Evolutionary conservation across 2,329 filamentous ascomycete species (phyloP), one percentile per base, ranked within the genome.

Genomic region (Acephala macrosclerotiorum): DNA sequence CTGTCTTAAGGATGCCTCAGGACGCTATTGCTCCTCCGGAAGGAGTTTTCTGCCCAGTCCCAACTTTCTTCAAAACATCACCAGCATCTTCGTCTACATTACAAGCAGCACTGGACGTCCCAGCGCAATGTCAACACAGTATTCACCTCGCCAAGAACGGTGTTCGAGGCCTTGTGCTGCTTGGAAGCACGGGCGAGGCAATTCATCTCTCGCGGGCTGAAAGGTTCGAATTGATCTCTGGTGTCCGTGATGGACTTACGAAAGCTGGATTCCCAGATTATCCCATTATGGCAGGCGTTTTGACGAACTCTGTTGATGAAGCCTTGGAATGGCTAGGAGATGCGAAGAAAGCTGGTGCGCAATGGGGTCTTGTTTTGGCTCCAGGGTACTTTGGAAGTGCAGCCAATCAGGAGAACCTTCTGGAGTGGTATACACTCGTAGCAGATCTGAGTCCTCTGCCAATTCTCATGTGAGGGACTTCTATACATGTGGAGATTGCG

Each of bases 111-210:
- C 18, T 89, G 58, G 87, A 89, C 71, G 78, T 87, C 65, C 78
- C 82, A 45, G 83, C 86, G 1, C 87, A 89, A 74, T 76, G 80
- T 26, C 78, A 80, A 57, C 86, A 89, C 79, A 82, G 82, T 25
- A 73, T 89, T 2, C 85, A 87, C 70, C 85, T 89, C 22, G 86
- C 86, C 26, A 80, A 81, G 60, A 83, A 82, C 63, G 87, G 87
- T 45, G 83, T 89, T 67, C 81, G 80, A 62, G 87, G 87, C 14
- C 80, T 90, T 3, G 86, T 89, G 2, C 80, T 89, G 38, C 80
- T 89, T 51, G 87, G 87, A 29, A 87, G 83, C 45, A 89, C 87
- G 1, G 87, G 87, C 66, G 87, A 89, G 75, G 86, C 86, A 5
- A 84, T 89, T 49, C 86, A 88, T 75, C 78, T 89, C 65, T 83